phyloP scores from a whole-genome alignment of 2,329 filamentous ascomycete genomes.

The Colletotrichum godetiae region DNA sequence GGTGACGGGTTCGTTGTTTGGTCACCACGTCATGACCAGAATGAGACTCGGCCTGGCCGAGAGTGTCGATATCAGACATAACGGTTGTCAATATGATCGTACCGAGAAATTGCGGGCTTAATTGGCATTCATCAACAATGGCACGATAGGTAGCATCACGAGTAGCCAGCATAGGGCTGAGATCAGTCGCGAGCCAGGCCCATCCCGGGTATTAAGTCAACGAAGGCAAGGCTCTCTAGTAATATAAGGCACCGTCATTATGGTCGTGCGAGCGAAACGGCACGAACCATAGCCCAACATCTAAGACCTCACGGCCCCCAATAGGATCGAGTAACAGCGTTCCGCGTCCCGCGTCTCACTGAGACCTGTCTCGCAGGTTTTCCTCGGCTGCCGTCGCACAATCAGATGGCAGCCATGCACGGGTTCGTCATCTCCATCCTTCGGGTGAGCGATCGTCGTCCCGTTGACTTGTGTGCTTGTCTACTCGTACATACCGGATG shows the following conservation, averaged over 20 bases:
- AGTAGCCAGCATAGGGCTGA: conserved; percentile 7
- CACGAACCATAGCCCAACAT: not conserved
- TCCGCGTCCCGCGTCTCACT: not conserved
- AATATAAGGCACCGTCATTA: not conserved
- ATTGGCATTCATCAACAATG: not conserved
- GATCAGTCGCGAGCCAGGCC: not conserved
- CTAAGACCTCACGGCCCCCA: not conserved
- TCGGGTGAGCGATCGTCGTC: conserved; percentile 1
- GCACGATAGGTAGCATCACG: not conserved
- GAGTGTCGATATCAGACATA: conserved; percentile 14
- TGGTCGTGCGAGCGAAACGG: not conserved
- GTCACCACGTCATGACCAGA: conserved; percentile 35
- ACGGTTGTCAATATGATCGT: not conserved
- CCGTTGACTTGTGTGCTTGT: not conserved
- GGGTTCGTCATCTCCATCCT: conserved; percentile 18
- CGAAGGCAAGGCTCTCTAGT: not conserved
- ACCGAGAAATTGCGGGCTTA: too few relatives aligned
- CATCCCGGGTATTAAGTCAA: not conserved
- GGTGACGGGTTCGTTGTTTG: conserved; percentile 41
- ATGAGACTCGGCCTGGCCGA: conserved; percentile 30
- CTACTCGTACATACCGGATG: conserved; percentile 12
- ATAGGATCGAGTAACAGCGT: not conserved
- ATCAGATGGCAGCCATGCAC: conserved; percentile 13
- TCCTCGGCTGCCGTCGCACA: not conserved
- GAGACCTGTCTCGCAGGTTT: not conserved